These are phyloP conservation scores for Colletotrichum euphorbiae DNA, from an alignment of 2,329 filamentous ascomycete species.

Conservation along the genomic window DNA sequence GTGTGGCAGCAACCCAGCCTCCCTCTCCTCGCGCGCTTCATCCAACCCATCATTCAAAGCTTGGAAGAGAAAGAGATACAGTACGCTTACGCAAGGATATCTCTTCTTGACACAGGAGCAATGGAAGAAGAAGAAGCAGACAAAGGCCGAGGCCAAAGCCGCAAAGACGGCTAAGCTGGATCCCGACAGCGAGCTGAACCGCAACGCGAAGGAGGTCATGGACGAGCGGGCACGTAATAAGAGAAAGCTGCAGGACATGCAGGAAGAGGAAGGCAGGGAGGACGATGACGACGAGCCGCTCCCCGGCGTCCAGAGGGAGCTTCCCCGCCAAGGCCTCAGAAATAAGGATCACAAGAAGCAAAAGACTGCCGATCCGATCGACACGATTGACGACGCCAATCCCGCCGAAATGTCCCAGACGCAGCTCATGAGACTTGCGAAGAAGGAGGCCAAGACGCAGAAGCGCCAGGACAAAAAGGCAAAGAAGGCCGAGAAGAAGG, in stretches of 20 bases:
- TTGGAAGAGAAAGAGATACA: background rate
- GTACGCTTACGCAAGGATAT: background rate
- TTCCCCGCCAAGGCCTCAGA: constrained; percentile 73
- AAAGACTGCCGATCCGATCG: constrained; percentile 50
- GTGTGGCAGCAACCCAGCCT: constrained; percentile 1
- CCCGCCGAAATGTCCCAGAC: constrained; percentile 41
- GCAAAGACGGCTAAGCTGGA: constrained; percentile 91
- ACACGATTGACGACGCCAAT: constrained; percentile 37
- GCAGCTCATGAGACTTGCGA: constrained; percentile 40
- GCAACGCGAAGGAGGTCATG: constrained; percentile 90
- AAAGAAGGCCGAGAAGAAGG: constrained; percentile 45
- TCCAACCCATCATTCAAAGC: background rate
- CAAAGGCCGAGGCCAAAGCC: constrained; percentile 85
- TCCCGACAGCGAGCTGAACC: constrained; percentile 83
- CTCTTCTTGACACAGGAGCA: constrained; percentile 72
- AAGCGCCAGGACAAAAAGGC: constrained; percentile 63
- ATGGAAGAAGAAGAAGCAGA: constrained; percentile 96
- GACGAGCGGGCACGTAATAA: constrained; percentile 82
- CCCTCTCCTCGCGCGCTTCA: background rate
- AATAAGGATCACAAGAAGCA: constrained; percentile 66
- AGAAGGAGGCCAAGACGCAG: constrained; percentile 48
- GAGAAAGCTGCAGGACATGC: constrained; percentile 78
- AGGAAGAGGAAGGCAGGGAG: constrained; percentile 58
- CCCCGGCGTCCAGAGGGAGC: constrained; percentile 68
- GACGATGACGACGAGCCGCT: constrained; percentile 59